These are phyloP conservation scores for Carpinus fangiana DNA, from an alignment of 306 rosid genomes.

Conservation along the genomic window DNA sequence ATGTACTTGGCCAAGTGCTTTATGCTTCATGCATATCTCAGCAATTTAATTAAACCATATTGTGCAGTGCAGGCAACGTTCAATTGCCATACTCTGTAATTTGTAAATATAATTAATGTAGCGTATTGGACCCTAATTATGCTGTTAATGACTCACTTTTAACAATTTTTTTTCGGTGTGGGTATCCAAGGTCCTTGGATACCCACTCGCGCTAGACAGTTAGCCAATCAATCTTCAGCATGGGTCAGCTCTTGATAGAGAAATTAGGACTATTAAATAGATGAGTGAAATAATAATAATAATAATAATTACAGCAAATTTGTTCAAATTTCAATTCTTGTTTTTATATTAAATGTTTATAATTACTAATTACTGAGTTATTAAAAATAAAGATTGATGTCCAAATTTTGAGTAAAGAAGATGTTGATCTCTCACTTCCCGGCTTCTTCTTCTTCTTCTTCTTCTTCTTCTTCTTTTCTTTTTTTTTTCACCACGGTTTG, in stretches of 20 bases:
- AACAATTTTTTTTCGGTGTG: background rate
- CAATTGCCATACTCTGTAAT: background rate
- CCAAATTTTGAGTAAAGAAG: no score
- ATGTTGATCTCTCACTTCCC: no score
- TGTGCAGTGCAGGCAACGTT: slow-evolving; percentile 3
- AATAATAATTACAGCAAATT: no score
- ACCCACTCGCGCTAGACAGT: background rate
- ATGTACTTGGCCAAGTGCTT: background rate
- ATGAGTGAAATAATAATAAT: background rate
- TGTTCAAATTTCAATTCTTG: background rate
- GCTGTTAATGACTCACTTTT: background rate
- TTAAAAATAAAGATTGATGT: no score
- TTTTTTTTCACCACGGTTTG: no score
- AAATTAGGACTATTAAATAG: background rate
- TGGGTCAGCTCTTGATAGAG: background rate
- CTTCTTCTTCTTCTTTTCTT: no score
- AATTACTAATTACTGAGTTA: no score
- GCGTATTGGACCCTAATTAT: background rate
- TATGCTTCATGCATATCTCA: background rate
- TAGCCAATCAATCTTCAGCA: background rate
- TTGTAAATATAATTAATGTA: background rate
- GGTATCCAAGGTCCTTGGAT: background rate
- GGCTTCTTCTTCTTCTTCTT: no score
- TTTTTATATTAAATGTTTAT: background rate
- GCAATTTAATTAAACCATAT: background rate